These are phyloP conservation scores for Neurospora intermedia DNA, from an alignment of 495 filamentous ascomycete species.

Conservation along the genomic window DNA sequence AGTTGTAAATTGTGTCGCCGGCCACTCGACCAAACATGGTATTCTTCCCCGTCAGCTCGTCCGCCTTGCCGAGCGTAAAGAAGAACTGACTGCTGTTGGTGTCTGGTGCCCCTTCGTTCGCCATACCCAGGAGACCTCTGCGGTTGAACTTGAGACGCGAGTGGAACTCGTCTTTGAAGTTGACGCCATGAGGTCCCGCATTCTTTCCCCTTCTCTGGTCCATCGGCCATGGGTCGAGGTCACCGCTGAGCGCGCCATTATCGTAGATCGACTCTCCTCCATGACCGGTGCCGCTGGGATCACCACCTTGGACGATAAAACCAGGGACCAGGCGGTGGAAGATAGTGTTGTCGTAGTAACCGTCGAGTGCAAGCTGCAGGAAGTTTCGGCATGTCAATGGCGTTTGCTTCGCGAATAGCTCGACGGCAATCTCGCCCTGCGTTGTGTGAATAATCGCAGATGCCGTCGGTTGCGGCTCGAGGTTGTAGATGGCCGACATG, in stretches of 20 bases:
- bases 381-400: slow-evolving; percentile 91
- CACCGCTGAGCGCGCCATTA: slow-evolving; percentile 62
- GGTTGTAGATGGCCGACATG: slow-evolving; percentile 87
- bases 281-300: slow-evolving; percentile 72
- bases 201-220: slow-evolving; percentile 48
- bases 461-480: slow-evolving; percentile 85
- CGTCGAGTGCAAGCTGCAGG: slow-evolving; percentile 86
- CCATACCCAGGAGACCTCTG: slow-evolving; percentile 87
- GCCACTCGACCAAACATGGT: slow-evolving; percentile 89
- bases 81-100: slow-evolving; percentile 96
- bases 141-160: slow-evolving; percentile 86
- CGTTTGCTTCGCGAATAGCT: slow-evolving; percentile 88
- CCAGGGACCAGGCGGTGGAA: slow-evolving; percentile 89
- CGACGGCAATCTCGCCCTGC: slow-evolving; percentile 74
- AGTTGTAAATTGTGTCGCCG: slow-evolving; percentile 90
- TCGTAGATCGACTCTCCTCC: slow-evolving; percentile 89
- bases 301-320: slow-evolving; percentile 90
- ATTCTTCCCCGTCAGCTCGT: slow-evolving; percentile 79
- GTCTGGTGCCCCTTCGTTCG: slow-evolving; percentile 62
- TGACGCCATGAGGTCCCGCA: slow-evolving; percentile 42
- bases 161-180: slow-evolving; percentile 85
- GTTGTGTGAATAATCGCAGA: slow-evolving; percentile 86
- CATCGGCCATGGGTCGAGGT: slow-evolving; percentile 50
- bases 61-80: slow-evolving; percentile 71
- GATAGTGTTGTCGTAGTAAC: slow-evolving; percentile 83